These are phyloP conservation scores for Acmispon strigosus DNA, from an alignment of 306 rosid genomes.

Conservation along the genomic window DNA sequence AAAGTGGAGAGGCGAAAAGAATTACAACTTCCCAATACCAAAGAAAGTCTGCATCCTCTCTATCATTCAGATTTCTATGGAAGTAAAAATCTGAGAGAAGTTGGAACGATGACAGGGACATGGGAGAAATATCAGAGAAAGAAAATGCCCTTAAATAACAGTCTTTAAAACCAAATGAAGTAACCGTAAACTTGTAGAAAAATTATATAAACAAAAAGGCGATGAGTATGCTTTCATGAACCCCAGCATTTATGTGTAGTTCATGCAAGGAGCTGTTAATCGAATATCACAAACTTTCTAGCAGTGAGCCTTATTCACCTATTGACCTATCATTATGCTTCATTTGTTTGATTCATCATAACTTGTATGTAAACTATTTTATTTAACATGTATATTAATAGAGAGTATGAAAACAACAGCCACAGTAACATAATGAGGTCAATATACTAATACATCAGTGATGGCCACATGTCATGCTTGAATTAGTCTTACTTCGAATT, in stretches of 20 bases:
- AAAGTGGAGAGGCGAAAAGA: no score
- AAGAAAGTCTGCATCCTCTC: no score
- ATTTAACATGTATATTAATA: not conserved
- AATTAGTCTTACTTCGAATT: conserved; percentile 64
- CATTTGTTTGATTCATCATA: not conserved
- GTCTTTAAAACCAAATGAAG: not conserved
- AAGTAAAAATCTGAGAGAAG: not conserved
- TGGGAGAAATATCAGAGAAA: not conserved
- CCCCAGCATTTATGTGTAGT: not conserved
- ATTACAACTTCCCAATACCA: no score
- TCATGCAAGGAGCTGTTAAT: not conserved
- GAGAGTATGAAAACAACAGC: conserved; percentile 10
- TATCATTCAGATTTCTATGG: not conserved
- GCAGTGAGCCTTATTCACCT: not conserved
- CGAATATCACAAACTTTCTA: not conserved
- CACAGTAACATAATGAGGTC: not conserved
- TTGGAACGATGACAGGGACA: not conserved
- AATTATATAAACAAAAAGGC: not conserved
- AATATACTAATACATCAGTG: conserved; percentile 14
- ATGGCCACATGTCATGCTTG: conserved; percentile 2
- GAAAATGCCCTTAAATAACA: not conserved
- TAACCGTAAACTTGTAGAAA: not conserved
- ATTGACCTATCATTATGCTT: not conserved
- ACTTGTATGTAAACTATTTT: not conserved
- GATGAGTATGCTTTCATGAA: not conserved